Conservation (phyloP, 495 filamentous ascomycete species). For the Platismatia glauca region DNA sequence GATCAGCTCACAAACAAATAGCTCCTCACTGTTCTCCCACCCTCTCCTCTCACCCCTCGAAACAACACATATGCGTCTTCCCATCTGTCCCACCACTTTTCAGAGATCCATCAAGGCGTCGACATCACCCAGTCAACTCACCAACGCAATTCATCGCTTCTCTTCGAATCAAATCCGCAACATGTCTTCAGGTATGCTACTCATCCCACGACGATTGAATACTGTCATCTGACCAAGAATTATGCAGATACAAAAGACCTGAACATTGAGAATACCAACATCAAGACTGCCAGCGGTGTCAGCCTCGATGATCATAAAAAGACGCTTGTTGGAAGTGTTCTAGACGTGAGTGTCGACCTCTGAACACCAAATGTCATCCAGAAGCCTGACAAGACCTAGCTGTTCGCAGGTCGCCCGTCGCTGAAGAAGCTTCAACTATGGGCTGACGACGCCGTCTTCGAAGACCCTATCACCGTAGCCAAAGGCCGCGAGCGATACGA, state of each 20-base stretch:
- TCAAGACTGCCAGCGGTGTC: slow-evolving; percentile 41
- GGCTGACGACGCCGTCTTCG: slow-evolving; percentile 41
- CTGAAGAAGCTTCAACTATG: slow-evolving; percentile 48
- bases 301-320: slow-evolving; percentile 37
- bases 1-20: neutral
- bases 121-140: neutral
- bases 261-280: slow-evolving; percentile 38
- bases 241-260: slow-evolving; percentile 11
- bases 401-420: slow-evolving; percentile 49
- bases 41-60: neutral
- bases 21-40: neutral
- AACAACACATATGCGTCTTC: slow-evolving; percentile 17
- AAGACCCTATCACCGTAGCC: slow-evolving; percentile 45
- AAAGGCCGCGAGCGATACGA: slow-evolving; percentile 40
- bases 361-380: neutral
- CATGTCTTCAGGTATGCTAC: slow-evolving; percentile 22
- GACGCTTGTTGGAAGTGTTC: slow-evolving; percentile 44
- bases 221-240: neutral
- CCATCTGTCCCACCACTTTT: slow-evolving; percentile 6
- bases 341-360: slow-evolving; percentile 35
- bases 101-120: slow-evolving; percentile 9
- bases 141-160: neutral
- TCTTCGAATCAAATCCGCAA: slow-evolving; percentile 13
- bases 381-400: slow-evolving; percentile 23
- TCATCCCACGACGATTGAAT: neutral